Conservation (phyloP, 768 basidiomycete genomes). For the Pleurotus platypus region DNA sequence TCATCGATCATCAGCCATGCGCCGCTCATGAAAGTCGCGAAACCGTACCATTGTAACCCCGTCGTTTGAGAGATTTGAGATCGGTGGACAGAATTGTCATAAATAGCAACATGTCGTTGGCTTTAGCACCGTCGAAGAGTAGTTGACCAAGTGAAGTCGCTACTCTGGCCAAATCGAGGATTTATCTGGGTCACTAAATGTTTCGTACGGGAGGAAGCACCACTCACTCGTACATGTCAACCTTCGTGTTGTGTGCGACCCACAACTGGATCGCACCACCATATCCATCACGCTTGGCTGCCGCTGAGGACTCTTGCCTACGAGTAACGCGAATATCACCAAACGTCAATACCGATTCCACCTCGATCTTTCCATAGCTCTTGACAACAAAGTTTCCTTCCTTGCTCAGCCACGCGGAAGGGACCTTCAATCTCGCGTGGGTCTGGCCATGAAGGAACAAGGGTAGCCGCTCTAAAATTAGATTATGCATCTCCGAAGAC, state of each 20-base stretch:
- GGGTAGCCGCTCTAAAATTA: conserved; percentile 82
- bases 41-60: conserved; percentile 77
- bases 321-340: conserved; percentile 46
- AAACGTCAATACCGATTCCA: conserved; percentile 58
- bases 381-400: conserved; percentile 68
- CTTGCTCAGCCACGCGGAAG: conserved; percentile 63
- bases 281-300: conserved; percentile 44
- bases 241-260: conserved; percentile 67
- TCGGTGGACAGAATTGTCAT: conserved; percentile 95
- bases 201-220: not conserved
- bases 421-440: conserved; percentile 57
- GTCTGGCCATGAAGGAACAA: conserved; percentile 90
- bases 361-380: conserved; percentile 58
- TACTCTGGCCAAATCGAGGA: conserved; percentile 47
- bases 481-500: conserved; percentile 48
- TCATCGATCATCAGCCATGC: conserved; percentile 6
- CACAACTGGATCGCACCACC: conserved; percentile 69
- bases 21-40: not conserved
- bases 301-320: conserved; percentile 71
- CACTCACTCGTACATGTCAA: conserved; percentile 92
- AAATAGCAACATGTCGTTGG: conserved; percentile 85
- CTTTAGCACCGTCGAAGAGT: conserved; percentile 73
- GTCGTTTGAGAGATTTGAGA: conserved; percentile 70
- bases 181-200: too few species aligned
- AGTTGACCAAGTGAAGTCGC: conserved; percentile 79